Percentiles rank a stretch among this genome's conserved stretches.
phyloP scores from a whole-genome alignment of 345 rosid genomes.

The Rhodamnia argentea region DNA sequence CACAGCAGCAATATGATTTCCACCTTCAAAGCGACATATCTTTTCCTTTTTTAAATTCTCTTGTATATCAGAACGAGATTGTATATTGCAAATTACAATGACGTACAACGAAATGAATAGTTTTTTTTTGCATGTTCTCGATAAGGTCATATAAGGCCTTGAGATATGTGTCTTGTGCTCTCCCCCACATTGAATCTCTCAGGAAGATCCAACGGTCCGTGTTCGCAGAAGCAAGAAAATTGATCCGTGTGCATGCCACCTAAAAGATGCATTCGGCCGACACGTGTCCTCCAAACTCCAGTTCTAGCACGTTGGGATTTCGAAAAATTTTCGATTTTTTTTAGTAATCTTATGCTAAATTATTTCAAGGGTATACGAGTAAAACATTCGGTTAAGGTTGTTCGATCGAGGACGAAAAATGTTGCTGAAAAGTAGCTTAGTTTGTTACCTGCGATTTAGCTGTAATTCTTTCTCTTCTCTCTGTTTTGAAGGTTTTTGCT shows the following conservation, averaged over 20 bases:
- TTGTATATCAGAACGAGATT: neutral
- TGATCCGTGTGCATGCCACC: neutral
- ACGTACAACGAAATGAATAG: neutral
- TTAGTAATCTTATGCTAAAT: neutral
- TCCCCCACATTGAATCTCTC: neutral
- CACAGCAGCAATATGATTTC: neutral
- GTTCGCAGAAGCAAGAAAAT: neutral
- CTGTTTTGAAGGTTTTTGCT: neutral
- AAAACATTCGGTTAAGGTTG: neutral
- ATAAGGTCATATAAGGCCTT: neutral
- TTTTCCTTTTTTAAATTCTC: neutral
- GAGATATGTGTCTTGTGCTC: neutral
- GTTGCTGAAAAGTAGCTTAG: neutral
- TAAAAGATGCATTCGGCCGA: neutral
- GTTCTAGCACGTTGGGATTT: slow-evolving; percentile 11
- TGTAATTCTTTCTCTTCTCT: neutral
- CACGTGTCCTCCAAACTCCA: slow-evolving; percentile 2
- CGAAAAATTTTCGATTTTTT: neutral
- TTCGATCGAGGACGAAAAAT: neutral
- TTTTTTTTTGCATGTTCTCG: neutral
- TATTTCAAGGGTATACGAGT: neutral
- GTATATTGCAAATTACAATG: neutral
- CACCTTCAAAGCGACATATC: neutral
- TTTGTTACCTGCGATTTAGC: neutral
- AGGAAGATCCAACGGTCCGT: neutral